These are phyloP conservation scores for Diaporthe batatas DNA, from an alignment of 2,329 filamentous ascomycete genomes.

Conservation along the genomic window DNA sequence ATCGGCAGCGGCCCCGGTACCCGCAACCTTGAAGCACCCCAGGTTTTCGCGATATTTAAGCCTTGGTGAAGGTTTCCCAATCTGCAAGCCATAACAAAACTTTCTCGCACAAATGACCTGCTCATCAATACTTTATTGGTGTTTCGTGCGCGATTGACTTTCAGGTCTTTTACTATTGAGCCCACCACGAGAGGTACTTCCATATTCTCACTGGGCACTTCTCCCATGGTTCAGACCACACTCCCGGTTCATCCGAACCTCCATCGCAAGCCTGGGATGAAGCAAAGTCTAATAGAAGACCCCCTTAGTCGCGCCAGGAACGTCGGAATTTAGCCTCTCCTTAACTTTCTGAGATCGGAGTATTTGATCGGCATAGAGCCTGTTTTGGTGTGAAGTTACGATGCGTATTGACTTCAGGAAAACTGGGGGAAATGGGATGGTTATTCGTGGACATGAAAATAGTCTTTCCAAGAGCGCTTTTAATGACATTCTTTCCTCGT, in stretches of 20 bases:
- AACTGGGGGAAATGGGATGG: background rate
- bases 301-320: conserved; percentile 2
- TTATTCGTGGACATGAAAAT: background rate
- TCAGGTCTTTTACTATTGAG: background rate
- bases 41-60: conserved; percentile 2
- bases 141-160: background rate
- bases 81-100: background rate
- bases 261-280: background rate
- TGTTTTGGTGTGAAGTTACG: background rate
- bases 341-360: conserved; percentile 2
- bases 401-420: background rate
- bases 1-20: background rate
- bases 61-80: background rate
- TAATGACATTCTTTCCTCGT: fast-evolving
- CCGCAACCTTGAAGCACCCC: background rate
- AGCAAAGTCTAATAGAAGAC: background rate
- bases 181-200: background rate
- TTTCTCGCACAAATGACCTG: background rate
- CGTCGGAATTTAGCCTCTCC: background rate
- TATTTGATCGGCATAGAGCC: background rate
- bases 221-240: background rate
- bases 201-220: background rate
- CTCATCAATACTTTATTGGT: background rate
- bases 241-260: conserved; percentile 23
- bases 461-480: background rate